Base-by-base conservation (phyloP, 1,284 basidiomycete genomes). In the Kwoniella shivajii region DNA sequence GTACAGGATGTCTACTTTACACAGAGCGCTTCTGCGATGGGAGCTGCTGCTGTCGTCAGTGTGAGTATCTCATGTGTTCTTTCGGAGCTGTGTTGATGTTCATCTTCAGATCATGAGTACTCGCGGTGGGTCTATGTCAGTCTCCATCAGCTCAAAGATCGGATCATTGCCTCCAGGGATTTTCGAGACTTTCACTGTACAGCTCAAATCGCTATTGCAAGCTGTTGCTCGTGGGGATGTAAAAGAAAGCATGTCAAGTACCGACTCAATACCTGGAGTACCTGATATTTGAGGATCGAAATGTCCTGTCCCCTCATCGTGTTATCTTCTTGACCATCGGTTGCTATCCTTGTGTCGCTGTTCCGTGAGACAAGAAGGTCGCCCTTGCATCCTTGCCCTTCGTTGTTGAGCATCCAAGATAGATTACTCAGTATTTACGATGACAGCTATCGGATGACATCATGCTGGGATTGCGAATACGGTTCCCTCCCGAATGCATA, bases 1-100 rank as follows among this genome's bases (percentile, higher is more conserved):
- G 27, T 56, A n/a, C n/a, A 43, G 18, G 54, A 56, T 10, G 54
- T 56, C 6, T 56, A 50, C 31, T 56, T 56, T 24, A 31, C 30
- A 2, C 54, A 56, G 33, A 33, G 30, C 26, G 48, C 54, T 24
- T 50, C 54, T 16, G 54, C 54, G 6, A 50, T 56, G 48, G 54
- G 54, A 13, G 54, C 36, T 3, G 33, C 33, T 29, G 42, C 50
- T 4, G 54, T 56, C 4, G n/a, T 56, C 22, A 56, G 48, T n/a
- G 54, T 56, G 36, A 44, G 54, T 56, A 1, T 4, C 24, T 3
- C 20, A 11, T 33, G n/a, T 9, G 11, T n/a, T 10, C 27, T 41
- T 14, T 10, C 16, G 0, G 14, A 16, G 11, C 2, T 1, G 6
- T 13, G 29, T 31, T 42, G 14, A 52, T 20, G 27, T 30, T 24